Evolutionary conservation across 2,329 filamentous ascomycete species (phyloP).

Genomic region (Ophiocordyceps camponoti-saundersi): DNA sequence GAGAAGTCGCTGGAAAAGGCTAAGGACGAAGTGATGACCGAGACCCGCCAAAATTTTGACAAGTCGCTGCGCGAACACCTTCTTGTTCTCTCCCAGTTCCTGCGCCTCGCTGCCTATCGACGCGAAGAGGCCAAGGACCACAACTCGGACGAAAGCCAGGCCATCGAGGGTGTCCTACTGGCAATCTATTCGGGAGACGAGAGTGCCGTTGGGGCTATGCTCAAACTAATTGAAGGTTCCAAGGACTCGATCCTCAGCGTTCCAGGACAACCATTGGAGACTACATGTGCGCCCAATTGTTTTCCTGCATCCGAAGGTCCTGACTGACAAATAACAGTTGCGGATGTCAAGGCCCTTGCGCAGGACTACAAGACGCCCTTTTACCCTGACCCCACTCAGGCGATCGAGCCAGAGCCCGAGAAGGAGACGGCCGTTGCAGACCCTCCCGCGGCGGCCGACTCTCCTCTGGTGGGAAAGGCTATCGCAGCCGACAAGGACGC

Average conservation of each 20-base stretch:
- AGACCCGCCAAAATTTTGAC: conserved; percentile 30
- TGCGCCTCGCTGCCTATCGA: conserved; percentile 62
- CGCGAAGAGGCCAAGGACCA: conserved; percentile 52
- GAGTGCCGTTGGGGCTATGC: conserved; percentile 53
- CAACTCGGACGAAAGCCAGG: conserved; percentile 54
- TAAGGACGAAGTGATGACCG: conserved; percentile 33
- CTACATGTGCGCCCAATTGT: conserved; percentile 46
- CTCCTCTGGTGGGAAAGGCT: conserved; percentile 29
- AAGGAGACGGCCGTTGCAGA: conserved; percentile 31
- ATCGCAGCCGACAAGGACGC: conserved; percentile 49
- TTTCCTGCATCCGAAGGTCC: not conserved
- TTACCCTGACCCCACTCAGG: conserved; percentile 14
- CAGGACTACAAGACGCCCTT: conserved; percentile 32
- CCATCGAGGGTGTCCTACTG: conserved; percentile 64
- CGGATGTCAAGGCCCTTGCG: conserved; percentile 24
- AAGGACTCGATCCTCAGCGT: conserved; percentile 51
- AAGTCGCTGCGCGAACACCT: conserved; percentile 47
- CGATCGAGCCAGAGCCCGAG: conserved; percentile 14
- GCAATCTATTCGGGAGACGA: conserved; percentile 67
- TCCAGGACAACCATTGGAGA: conserved; percentile 43
- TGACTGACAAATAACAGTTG: conserved; percentile 13
- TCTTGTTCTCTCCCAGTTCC: conserved; percentile 59
- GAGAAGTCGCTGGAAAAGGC: conserved; percentile 41
- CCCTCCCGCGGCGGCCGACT: conserved; percentile 32
- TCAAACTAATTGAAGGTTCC: conserved; percentile 60